A percentile compares a stretch with the other conserved stretches of the same genome.
Evolutionary conservation across 192 early-diverging fungal species (phyloP).

Genomic region (Linnemannia zychae): DNA sequence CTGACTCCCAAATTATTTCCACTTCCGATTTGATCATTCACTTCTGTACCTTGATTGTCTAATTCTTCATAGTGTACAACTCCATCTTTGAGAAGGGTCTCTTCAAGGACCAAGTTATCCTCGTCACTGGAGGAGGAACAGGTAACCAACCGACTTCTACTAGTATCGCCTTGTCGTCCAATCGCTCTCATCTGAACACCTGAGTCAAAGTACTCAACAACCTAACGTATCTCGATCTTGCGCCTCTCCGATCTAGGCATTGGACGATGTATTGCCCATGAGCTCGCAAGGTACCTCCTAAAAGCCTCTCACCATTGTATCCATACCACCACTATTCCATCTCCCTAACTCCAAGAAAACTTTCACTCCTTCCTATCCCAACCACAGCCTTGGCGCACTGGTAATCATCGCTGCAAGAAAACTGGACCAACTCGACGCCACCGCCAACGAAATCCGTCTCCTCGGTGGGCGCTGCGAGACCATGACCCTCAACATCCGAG

Average conservation of each 20-base stretch:
- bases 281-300: neutral
- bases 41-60: too few species aligned
- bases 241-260: constrained; percentile 3
- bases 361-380: neutral
- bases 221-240: neutral
- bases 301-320: neutral
- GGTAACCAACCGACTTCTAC: neutral
- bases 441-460: constrained; percentile 11
- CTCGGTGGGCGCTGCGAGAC: constrained; percentile 27
- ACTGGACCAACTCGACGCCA: constrained; percentile 3
- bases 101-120: constrained; percentile 25
- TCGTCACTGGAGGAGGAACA: constrained; percentile 39
- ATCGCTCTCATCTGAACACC: too few species aligned
- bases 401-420: constrained; percentile 37
- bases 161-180: neutral
- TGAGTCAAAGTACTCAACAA: too few species aligned
- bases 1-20: neutral
- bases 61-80: neutral
- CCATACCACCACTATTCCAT: neutral
- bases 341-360: neutral
- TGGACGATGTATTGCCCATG: constrained; percentile 35
- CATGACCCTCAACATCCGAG: constrained; percentile 32
- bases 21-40: neutral
- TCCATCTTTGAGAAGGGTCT: constrained; percentile 32
- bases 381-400: constrained; percentile 16